Base-by-base conservation (phyloP, 2,329 filamentous ascomycete genomes). In the Teratosphaeria zuluensis region DNA sequence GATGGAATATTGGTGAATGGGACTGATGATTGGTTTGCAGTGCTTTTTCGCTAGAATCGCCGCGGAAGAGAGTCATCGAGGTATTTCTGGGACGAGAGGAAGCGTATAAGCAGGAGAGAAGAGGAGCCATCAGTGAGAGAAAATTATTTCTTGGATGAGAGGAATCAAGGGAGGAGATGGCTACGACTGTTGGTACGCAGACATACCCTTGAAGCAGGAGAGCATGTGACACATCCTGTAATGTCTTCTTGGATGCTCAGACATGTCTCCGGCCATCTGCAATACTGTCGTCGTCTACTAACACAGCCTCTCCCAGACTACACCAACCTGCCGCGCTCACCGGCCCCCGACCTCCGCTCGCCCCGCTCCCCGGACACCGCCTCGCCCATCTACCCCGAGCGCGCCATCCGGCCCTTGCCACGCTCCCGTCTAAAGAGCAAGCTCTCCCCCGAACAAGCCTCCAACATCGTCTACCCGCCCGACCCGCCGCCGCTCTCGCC, bases 321-420 rank as follows among this genome's bases (percentile, higher is more conserved):
- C 52, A 24, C 32, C 52, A 24, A 24, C 28, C 30, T 35, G 30
- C 52, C 30, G 52, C 52, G 32, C 14, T 32, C 52, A n/a, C 32
- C 52, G 19, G 32, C 52, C n/a, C 30, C 28, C 7, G 30, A 54
- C 52, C 30, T 54, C 28, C 52, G 52, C 28, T 55, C 54, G 31
- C 54, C 67, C 30, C 64, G 69, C 42, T 69, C 66, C 6, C 70
- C 71, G 64, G 90, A 96, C 78, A 87, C 88, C 60, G 81, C 85
- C 63, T 94, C 90, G 61, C 84, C 88, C 60, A 80, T 90, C 69
- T 95, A 89, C 72, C 90, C 90, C 65, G 89, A 95, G 72, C 87
- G 94, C 74, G 88, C 92, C 61, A 99, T 99, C 72, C 87, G 91
- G 70, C 94, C 94, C 58, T 78, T 99, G 61, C 94, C 94, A 51